These are phyloP conservation scores for Zymoseptoria ardabiliae DNA, from an alignment of 2,329 filamentous ascomycete genomes.

Conservation along the genomic window DNA sequence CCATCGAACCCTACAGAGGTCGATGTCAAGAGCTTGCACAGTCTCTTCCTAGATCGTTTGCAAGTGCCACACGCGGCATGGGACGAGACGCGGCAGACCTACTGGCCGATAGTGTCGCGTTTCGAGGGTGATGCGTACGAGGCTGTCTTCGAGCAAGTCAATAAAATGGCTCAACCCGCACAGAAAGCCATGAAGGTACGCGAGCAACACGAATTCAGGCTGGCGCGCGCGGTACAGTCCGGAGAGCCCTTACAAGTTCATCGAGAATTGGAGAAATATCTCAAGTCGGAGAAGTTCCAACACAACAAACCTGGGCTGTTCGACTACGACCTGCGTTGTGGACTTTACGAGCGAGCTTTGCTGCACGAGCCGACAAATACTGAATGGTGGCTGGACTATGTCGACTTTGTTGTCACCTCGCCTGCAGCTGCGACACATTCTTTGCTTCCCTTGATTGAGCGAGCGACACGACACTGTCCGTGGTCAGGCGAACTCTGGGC, in stretches of 20 bases:
- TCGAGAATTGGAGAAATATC: constrained; percentile 56
- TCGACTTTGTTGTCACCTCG: constrained; percentile 59
- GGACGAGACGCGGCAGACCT: constrained; percentile 66
- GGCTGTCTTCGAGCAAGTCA: constrained; percentile 61
- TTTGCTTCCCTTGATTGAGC: constrained; percentile 64
- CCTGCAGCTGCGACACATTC: constrained; percentile 26
- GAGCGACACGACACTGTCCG: constrained; percentile 83
- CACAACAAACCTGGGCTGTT: constrained; percentile 48
- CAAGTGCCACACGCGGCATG: constrained; percentile 66
- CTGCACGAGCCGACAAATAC: constrained; percentile 66
- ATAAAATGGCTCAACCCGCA: constrained; percentile 54
- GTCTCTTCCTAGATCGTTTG: constrained; percentile 64
- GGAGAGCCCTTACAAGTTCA: constrained; percentile 52
- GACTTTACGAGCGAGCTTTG: constrained; percentile 72
- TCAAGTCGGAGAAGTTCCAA: constrained; percentile 70
- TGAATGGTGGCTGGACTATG: constrained; percentile 73
- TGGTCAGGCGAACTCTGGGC: constrained; percentile 91
- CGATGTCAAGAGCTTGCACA: constrained; percentile 57
- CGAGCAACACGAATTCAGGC: constrained; percentile 54
- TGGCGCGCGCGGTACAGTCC: constrained; percentile 52
- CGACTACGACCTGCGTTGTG: constrained; percentile 48
- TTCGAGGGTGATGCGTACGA: constrained; percentile 62
- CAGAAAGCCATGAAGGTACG: constrained; percentile 58
- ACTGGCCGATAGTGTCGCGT: constrained; percentile 66
- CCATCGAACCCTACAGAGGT: constrained; percentile 48